Conservation (phyloP, 306 rosid species). For the Cucumis sativus region DNA sequence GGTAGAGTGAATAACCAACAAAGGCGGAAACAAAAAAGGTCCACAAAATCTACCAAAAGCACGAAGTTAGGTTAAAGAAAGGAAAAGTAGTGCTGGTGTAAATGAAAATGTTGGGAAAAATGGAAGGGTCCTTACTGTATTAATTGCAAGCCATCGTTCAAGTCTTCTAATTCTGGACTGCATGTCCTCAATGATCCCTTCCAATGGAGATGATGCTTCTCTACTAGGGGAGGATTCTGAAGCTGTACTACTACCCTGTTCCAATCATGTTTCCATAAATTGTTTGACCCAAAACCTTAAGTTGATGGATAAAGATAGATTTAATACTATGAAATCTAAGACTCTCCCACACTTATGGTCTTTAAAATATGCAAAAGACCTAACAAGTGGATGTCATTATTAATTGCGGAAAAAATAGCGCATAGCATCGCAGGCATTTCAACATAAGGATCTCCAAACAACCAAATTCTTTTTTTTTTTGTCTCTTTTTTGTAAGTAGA, state of each 20-base stretch:
- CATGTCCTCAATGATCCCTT: conserved; percentile 78
- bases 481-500: too few relatives aligned
- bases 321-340: too few relatives aligned
- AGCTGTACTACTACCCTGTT: conserved; percentile 64
- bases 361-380: too few relatives aligned
- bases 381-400: too few relatives aligned
- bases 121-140: conserved; percentile 43
- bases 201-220: conserved; percentile 56
- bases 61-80: background rate
- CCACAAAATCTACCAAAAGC: conserved; percentile 71
- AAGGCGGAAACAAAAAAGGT: conserved; percentile 91
- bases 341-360: too few relatives aligned
- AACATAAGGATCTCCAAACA: too few relatives aligned
- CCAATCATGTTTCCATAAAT: conserved; percentile 8
- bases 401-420: too few relatives aligned
- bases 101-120: background rate
- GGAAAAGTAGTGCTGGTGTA: background rate
- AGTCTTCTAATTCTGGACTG: conserved; percentile 88
- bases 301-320: too few relatives aligned
- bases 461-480: too few relatives aligned
- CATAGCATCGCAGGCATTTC: too few relatives aligned
- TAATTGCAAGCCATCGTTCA: conserved; percentile 88
- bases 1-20: conserved; percentile 90
- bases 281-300: too few relatives aligned
- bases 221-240: conserved; percentile 79